Conservation (phyloP, 495 filamentous ascomycete species). For the Hypoxylon fuscum region DNA sequence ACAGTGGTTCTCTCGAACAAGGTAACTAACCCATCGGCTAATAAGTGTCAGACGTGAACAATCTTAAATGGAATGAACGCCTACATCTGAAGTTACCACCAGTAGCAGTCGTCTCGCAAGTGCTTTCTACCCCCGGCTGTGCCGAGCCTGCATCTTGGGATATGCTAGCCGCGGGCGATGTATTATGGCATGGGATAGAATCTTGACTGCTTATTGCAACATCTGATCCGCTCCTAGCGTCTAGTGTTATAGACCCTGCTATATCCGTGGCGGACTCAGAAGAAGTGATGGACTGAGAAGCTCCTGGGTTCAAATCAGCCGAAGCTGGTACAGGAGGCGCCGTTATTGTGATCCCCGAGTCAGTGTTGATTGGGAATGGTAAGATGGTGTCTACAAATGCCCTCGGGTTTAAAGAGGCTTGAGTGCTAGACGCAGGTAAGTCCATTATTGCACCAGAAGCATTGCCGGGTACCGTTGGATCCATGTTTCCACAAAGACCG, state of each 20-base stretch:
- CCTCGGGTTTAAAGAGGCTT: conserved; percentile 13
- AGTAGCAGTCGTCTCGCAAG: conserved; percentile 7
- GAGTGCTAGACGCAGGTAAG: conserved; percentile 4
- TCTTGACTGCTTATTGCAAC: neutral
- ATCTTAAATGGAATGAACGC: neutral
- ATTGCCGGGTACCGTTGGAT: conserved; percentile 16
- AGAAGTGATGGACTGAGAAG: neutral
- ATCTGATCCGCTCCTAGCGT: neutral
- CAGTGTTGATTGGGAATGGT: neutral
- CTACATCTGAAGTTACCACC: conserved; percentile 22
- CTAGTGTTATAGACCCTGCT: neutral
- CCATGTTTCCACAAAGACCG: conserved; percentile 24
- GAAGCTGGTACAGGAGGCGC: neutral
- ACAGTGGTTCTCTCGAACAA: conserved; percentile 12
- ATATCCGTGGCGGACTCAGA: neutral
- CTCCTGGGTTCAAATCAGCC: neutral
- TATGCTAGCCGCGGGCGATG: neutral
- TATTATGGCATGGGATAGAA: neutral
- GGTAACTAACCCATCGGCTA: conserved; percentile 4
- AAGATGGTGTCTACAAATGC: conserved; percentile 2
- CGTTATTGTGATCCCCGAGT: neutral
- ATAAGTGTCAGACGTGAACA: conserved; percentile 3
- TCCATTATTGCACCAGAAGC: conserved; percentile 3
- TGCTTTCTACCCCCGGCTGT: conserved; percentile 4
- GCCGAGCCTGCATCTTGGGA: neutral